Evolutionary conservation across 768 basidiomycete genomes (phyloP).

Genomic region (Auricularia heimuer): DNA sequence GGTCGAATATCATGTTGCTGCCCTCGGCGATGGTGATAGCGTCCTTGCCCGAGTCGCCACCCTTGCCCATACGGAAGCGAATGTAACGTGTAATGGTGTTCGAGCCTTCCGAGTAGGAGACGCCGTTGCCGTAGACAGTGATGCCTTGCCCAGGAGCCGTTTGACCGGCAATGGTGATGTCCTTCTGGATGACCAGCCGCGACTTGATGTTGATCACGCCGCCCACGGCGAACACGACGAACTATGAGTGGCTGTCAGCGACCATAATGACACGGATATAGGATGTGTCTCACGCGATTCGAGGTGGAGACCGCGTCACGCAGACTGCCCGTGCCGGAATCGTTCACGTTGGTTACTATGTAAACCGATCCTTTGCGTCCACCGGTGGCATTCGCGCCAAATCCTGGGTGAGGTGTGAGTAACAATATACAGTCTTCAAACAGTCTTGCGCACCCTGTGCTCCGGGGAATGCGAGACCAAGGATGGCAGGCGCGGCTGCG

Average conservation of each 20-base stretch:
- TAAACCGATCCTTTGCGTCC: constrained; percentile 26
- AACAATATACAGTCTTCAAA: neutral
- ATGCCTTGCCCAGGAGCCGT: constrained; percentile 32
- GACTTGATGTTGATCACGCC: constrained; percentile 24
- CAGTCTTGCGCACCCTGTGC: neutral
- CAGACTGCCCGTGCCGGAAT: constrained; percentile 27
- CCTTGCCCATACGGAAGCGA: constrained; percentile 23
- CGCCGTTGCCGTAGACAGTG: constrained; percentile 26
- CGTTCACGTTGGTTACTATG: constrained; percentile 26
- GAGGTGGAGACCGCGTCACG: constrained; percentile 26
- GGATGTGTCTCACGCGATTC: constrained; percentile 5
- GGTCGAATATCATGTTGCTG: constrained; percentile 29
- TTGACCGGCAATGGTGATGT: constrained; percentile 26
- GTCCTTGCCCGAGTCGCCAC: constrained; percentile 27
- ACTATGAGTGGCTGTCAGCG: constrained; percentile 8
- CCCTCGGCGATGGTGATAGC: constrained; percentile 27
- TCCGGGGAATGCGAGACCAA: neutral
- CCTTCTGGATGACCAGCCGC: constrained; percentile 23
- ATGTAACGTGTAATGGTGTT: constrained; percentile 23
- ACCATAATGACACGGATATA: neutral
- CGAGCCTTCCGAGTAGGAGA: constrained; percentile 6
- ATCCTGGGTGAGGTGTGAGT: constrained; percentile 19
- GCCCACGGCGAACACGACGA: constrained; percentile 27
- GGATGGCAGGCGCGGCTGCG: neutral
- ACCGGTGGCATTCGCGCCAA: constrained; percentile 26